Conservation (phyloP, 2,329 filamentous ascomycete genomes). For the Botrytis fragariae region DNA sequence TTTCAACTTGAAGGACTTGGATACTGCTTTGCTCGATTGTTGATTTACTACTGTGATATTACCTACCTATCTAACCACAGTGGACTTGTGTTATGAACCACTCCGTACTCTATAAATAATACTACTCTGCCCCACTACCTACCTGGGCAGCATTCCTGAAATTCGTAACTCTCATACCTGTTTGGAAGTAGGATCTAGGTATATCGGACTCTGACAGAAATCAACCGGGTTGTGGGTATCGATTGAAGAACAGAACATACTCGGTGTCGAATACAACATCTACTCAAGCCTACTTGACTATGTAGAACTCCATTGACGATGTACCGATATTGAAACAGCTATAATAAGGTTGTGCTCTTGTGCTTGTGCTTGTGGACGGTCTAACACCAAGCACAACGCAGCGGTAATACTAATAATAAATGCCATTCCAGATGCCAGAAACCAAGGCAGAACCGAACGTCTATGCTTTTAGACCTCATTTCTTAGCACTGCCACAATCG, state of each 20-base stretch:
- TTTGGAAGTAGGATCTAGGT: neutral
- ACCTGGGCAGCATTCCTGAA: neutral
- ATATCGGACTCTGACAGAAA: neutral
- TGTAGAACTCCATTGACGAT: neutral
- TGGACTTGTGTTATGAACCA: neutral
- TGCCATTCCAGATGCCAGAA: neutral
- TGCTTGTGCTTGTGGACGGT: conserved; percentile 5
- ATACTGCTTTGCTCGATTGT: neutral
- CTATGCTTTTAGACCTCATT: neutral
- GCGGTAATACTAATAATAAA: neutral
- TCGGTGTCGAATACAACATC: neutral
- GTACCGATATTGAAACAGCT: neutral
- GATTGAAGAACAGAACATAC: neutral
- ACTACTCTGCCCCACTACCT: neutral
- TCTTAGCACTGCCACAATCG: conserved; percentile 6
- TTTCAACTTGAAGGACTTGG: neutral
- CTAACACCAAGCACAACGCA: neutral
- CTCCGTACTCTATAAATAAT: neutral
- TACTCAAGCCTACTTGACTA: neutral
- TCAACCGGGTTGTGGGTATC: neutral
- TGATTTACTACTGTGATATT: neutral
- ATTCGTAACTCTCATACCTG: neutral
- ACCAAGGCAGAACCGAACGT: conserved; percentile 5
- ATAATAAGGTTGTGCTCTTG: neutral
- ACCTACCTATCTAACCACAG: neutral